A percentile compares a stretch with the other conserved stretches of the same genome.
Evolutionary conservation across 116 monocot species (phyloP).

Genomic region (Phalaenopsis hybrid): DNA sequence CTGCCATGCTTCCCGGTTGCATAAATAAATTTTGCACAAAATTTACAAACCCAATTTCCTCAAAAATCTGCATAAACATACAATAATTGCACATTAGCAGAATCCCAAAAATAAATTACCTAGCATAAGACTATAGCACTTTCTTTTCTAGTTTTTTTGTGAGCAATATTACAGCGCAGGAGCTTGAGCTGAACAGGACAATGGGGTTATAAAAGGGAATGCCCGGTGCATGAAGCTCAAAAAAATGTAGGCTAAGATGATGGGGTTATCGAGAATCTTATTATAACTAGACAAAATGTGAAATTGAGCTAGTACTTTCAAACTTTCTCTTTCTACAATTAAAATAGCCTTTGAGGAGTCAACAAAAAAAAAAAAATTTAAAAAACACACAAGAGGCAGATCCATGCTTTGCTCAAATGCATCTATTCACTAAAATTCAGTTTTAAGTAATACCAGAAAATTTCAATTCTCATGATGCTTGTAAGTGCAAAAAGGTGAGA

Average conservation of each 20-base stretch:
- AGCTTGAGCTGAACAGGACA: not conserved
- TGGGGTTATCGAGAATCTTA: not conserved
- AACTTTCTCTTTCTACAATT: not conserved
- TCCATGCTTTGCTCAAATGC: not conserved
- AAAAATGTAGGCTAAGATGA: not conserved
- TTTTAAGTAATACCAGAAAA: not conserved
- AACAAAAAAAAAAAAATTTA: no score
- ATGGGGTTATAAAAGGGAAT: not conserved
- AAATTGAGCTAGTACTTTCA: not conserved
- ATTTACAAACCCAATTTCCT: slow-evolving; percentile 39
- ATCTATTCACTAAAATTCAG: not conserved
- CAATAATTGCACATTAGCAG: not conserved
- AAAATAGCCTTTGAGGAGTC: not conserved
- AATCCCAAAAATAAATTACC: not conserved
- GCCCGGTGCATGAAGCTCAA: not conserved
- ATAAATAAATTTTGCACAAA: slow-evolving; percentile 32
- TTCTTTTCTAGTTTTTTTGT: not conserved
- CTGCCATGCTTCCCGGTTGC: slow-evolving; percentile 23
- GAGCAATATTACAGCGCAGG: not conserved
- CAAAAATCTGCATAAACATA: slow-evolving; percentile 38
- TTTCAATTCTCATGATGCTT: not conserved
- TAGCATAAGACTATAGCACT: not conserved
- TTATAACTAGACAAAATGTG: not conserved
- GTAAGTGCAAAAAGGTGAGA: not conserved
- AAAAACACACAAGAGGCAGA: not conserved